Evolutionary conservation across 106 monocot species (phyloP), one percentile per base, ranked within the genome.

Genomic region (Dendrobium huoshanense): DNA sequence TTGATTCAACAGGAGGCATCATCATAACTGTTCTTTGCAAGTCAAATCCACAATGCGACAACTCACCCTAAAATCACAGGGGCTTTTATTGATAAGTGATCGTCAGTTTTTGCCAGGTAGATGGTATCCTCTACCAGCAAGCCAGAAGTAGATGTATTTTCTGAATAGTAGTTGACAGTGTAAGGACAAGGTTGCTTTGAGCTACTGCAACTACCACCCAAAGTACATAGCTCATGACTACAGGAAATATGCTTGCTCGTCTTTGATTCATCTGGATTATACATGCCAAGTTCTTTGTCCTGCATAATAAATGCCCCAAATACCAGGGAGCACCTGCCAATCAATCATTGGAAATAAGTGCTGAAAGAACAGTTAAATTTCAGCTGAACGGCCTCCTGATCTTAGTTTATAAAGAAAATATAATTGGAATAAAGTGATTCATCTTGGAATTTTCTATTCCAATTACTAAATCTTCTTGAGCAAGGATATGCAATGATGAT

Each of bases 301-400:
- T 97, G 94, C 97, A 97, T 77, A 91, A 94, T 92, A 89, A 87
- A 96, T 88, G 96, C 96, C 84, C 95, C 94, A 88, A 81, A 86
- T 84, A 90, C 82, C 81, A 90, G 72, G 89, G 91, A 92, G 90
- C 94, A 94, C 92, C 96, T 94, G 88, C 87, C 88, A 88, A 94
- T 96, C 90, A 96, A 96, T 96, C 81, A 92, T 86, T 75, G 72
- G 85, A 88, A 86, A 93, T 88, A 96, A 93, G 89, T 84, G 85
- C 83, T 84, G 88, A 93, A 91, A 79, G 78, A 88, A 88, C 87
- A 79, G 78, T 20, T 74, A 89, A 85, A 84, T 80, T 40, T n/a
- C n/a, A n/a, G n/a, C 79, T 79, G 55, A 82, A 72, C 59, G 79
- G 37, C 77, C 59, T 65, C 81, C 49, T 68, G 78, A 70, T 75